Conservation (phyloP, 805 yeast species). For the Starmerella cellae region DNA sequence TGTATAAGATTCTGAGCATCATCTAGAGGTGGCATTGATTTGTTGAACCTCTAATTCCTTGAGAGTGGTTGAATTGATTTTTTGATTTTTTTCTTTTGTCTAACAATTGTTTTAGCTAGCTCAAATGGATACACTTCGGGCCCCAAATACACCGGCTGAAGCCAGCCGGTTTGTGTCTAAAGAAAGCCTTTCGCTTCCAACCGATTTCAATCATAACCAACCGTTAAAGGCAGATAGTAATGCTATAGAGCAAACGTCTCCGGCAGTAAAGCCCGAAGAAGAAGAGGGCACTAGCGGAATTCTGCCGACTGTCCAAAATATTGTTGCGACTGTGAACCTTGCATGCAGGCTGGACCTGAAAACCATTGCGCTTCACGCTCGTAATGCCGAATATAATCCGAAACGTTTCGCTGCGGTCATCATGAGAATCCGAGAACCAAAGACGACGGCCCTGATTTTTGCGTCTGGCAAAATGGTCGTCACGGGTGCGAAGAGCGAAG, state of each 20-base stretch:
- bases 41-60: slow-evolving; percentile 14
- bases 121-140: slow-evolving; percentile 55
- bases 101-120: background rate
- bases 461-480: slow-evolving; percentile 99
- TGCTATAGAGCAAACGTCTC: slow-evolving; percentile 3
- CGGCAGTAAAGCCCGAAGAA: slow-evolving; percentile 12
- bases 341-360: slow-evolving; percentile 93
- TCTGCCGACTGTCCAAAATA: slow-evolving; percentile 81
- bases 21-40: slow-evolving; percentile 18
- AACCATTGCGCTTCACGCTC: slow-evolving; percentile 94
- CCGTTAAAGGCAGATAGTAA: slow-evolving; percentile 4
- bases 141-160: slow-evolving; percentile 65
- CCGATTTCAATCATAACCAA: slow-evolving; percentile 2
- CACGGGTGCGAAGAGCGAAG: slow-evolving; percentile 97
- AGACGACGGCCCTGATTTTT: slow-evolving; percentile 92
- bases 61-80: background rate
- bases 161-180: slow-evolving; percentile 62
- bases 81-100: background rate
- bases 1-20: background rate
- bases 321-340: slow-evolving; percentile 93
- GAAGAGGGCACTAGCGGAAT: slow-evolving; percentile 83
- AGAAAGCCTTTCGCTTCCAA: slow-evolving; percentile 48
- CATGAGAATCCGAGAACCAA: slow-evolving; percentile 98
- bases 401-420: slow-evolving; percentile 96
- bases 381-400: slow-evolving; percentile 98